Conservation (phyloP, 2,329 filamentous ascomycete species). For the Paecilomyces sp. region DNA sequence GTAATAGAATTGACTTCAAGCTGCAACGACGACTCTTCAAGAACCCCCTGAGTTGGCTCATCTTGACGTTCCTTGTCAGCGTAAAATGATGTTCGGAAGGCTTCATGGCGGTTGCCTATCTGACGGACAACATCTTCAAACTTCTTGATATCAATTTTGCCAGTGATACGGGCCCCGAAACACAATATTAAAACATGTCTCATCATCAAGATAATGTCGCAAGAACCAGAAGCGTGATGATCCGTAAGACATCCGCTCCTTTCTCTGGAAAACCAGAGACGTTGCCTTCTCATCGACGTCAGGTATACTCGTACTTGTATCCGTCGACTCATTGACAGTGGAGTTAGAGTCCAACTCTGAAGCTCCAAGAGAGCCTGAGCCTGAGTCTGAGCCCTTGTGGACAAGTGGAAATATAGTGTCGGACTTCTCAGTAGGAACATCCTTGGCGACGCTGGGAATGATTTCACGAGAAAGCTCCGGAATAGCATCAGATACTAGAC, state of each 20-base stretch:
- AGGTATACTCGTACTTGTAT: neutral
- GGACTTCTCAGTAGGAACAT: neutral
- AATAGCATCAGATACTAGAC: constrained; percentile 9
- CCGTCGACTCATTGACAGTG: neutral
- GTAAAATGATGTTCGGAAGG: constrained; percentile 18
- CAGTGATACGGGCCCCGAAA: constrained; percentile 17
- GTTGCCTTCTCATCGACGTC: neutral
- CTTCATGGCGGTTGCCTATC: constrained; percentile 18
- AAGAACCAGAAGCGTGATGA: constrained; percentile 33
- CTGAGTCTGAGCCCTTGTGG: neutral
- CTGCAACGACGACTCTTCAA: constrained; percentile 13
- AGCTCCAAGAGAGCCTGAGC: neutral
- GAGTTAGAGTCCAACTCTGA: neutral
- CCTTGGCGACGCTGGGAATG: neutral
- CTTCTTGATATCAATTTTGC: constrained; percentile 16
- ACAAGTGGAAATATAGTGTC: neutral
- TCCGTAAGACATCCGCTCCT: constrained; percentile 22
- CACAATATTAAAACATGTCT: constrained; percentile 29
- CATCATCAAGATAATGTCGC: constrained; percentile 7
- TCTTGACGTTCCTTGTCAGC: constrained; percentile 7
- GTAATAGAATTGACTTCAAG: constrained; percentile 18
- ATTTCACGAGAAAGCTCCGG: neutral
- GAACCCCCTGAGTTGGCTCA: constrained; percentile 17
- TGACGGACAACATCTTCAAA: constrained; percentile 21
- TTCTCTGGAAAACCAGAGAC: neutral